A percentile compares a stretch with the other conserved stretches of the same genome.
Conservation (phyloP, 1,139 yeast species). For the Saccharomyces hybrid region DNA sequence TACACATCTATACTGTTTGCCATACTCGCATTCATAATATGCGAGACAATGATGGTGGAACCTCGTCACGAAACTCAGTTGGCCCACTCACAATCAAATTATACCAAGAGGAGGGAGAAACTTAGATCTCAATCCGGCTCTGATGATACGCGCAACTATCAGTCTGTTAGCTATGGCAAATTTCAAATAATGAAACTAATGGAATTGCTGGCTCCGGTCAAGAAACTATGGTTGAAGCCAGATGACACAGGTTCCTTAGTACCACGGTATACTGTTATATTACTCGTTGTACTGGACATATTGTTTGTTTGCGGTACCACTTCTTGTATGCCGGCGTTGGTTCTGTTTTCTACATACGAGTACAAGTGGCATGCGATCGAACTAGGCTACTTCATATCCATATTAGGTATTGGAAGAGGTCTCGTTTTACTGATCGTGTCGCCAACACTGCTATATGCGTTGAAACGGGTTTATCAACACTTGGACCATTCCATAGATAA, state of each 20-base stretch:
- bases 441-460: conserved; percentile 37
- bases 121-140: neutral
- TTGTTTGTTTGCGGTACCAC: conserved; percentile 31
- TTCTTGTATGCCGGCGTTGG: conserved; percentile 39
- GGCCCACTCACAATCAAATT: conserved; percentile 9
- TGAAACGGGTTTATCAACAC: conserved; percentile 30
- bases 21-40: conserved; percentile 5
- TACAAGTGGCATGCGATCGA: conserved; percentile 56
- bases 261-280: conserved; percentile 40
- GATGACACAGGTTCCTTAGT: conserved; percentile 28
- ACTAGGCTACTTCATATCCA: conserved; percentile 51
- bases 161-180: conserved; percentile 1
- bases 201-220: conserved; percentile 40
- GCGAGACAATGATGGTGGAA: conserved; percentile 10
- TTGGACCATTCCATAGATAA: conserved; percentile 40
- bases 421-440: conserved; percentile 37
- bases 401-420: conserved; percentile 43
- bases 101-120: conserved; percentile 5
- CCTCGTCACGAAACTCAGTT: conserved; percentile 16
- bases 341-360: conserved; percentile 50
- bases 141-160: neutral
- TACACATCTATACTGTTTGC: conserved; percentile 7
- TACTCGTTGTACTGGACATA: conserved; percentile 44
- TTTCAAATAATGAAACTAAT: conserved; percentile 6
- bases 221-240: conserved; percentile 37